Base-by-base conservation (phyloP, 2,329 filamentous ascomycete species). In the Epichloe aotearoae region DNA sequence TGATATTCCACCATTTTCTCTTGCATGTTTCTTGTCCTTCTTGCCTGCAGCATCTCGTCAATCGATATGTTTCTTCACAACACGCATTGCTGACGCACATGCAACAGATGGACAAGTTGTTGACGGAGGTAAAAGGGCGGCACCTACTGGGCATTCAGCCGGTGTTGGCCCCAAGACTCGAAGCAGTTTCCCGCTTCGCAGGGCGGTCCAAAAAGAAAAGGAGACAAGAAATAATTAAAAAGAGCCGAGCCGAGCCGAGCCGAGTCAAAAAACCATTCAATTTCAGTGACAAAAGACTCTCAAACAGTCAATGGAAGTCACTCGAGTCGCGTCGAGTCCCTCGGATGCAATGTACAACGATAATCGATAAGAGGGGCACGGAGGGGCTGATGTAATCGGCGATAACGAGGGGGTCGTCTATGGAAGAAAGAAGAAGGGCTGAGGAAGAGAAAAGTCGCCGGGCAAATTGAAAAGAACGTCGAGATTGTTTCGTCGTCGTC, bases 1-100 rank as follows among this genome's bases (percentile, higher is more conserved):
- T 57, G 72, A 69, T 59, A 77, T 74, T 58, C 73, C 71, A 59
- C 73, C 71, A 60, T 65, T 66, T 59, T 76, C 73, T 72, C 70
- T 76, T 62, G 69, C 73, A 74, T 76, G 66, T 67, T 75, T 78
- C 64, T 68, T 73, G 60, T 73, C 67, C 64, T 75, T 77, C 69
- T 75, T 75, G 53, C 46, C 52, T 53, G 17, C 36, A 34, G 14
- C 8, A 10, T 36, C 14, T 15, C 14, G 45, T 46, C 43, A 50
- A 40, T 39, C 20, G 17, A 14, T 14, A 17, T 14, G 8, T 40
- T 14, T 12, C 2, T 7, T 2, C 8, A 23, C 36, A 15, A 20
- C 23, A 20, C 17, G 45, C 33, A 10, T 12, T 15, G 6, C 14
- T 12, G 40, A n/a, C 6, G 5, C n/a, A 33, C 15, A 23, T 15